Base-by-base conservation (phyloP, 345 rosid species). In the Sapria himalayana region DNA sequence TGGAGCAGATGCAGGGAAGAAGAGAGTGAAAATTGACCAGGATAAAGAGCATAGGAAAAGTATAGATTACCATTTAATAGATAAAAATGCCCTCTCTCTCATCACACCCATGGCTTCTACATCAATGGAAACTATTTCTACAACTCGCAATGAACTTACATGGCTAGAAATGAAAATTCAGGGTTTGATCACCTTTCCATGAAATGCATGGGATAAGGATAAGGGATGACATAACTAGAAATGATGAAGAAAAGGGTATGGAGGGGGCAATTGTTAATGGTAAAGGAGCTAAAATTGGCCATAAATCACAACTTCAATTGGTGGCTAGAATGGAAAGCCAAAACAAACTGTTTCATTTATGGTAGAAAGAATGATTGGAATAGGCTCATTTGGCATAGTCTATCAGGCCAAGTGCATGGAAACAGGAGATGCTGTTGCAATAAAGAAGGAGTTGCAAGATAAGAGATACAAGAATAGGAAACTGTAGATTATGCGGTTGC, bases 391-490 rank as follows among this genome's bases (percentile, higher is more conserved):
- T 61, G 95, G 95, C 47, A 84, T 84, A 51, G 95, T 84, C 46
- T 79, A 69, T 59, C 85, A 85, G 80, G 96, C 96, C 18, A 80
- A 80, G 65, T 80, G 96, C 58, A 53, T 85, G 33, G 91, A 85
- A 56, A 70, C 71, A 11, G 82, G 80, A 11, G 91, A 80, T 54
- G 52, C 74, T 32, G 89, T 85, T 55, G 96, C 96, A 24, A 85
- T 85, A 33, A 85, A 85, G 74, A 80, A 85, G 66, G 96, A 79
- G 52, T 56, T 74, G 49, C 93, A 80, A 57, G 98, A 89, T 61
- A 89, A 70, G 69, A 76, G 93, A 69, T 89, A 79, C 76, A 89
- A 89, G 65, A 89, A 89, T 49, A 74, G 98, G 48, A 95, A 89
- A 62, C 95, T 89, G 51, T 93, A 89, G 66, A 71, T 89, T 47